A percentile compares a stretch with the other conserved stretches of the same genome.
These are phyloP conservation scores for Aureobasidium lini DNA, from an alignment of 2,329 filamentous ascomycete genomes.

Conservation along the genomic window DNA sequence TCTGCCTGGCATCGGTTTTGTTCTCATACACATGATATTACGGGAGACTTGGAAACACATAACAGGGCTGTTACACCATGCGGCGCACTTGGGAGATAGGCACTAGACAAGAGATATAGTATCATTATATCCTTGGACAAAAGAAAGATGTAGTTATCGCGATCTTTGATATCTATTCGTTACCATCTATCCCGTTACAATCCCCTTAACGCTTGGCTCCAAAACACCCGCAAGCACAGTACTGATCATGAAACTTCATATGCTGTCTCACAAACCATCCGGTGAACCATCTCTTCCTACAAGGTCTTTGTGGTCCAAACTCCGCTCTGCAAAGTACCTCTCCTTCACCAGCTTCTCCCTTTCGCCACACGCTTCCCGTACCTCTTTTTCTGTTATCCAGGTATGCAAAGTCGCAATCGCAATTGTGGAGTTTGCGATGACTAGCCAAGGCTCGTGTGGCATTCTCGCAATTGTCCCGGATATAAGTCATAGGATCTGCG, in stretches of 20 bases:
- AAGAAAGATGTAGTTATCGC: too few relatives aligned
- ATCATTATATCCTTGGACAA: too few relatives aligned
- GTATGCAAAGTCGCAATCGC: constrained; percentile 10
- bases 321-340: background rate
- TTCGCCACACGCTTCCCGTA: background rate
- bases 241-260: constrained; percentile 3
- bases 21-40: too few relatives aligned
- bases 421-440: constrained; percentile 3
- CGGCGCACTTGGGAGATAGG: too few relatives aligned
- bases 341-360: background rate
- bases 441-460: background rate
- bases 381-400: background rate
- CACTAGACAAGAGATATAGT: too few relatives aligned
- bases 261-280: constrained; percentile 10
- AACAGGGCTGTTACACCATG: too few relatives aligned
- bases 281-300: constrained; percentile 6
- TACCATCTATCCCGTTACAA: background rate
- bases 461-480: constrained; percentile 5
- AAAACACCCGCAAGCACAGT: constrained; percentile 4
- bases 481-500: background rate
- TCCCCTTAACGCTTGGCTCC: background rate
- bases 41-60: too few relatives aligned
- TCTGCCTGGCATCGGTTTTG: too few relatives aligned
- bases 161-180: too few relatives aligned
- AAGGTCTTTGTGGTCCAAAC: background rate